phyloP scores from a whole-genome alignment of 164 flowering plant species.

The Echeveria elegans region DNA sequence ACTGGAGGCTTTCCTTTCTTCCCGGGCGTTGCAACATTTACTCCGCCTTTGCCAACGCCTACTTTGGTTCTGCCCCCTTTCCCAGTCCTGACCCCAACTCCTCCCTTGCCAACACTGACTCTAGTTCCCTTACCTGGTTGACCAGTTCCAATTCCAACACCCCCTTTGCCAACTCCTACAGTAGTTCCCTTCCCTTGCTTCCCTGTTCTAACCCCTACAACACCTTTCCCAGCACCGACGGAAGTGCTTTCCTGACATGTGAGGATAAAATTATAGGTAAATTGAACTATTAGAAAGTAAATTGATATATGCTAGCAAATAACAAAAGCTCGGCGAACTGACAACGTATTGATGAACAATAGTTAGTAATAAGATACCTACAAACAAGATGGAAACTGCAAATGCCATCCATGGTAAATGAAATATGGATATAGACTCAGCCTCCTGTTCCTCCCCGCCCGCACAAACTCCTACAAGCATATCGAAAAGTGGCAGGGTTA shows the following conservation, averaged over 20 bases:
- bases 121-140: slow-evolving; percentile 14
- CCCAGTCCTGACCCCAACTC: too few species aligned
- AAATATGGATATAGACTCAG: slow-evolving; percentile 56
- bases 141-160: slow-evolving; percentile 19
- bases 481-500: not conserved
- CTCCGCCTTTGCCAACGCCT: too few species aligned
- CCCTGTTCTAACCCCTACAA: slow-evolving; percentile 14
- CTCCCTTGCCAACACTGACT: slow-evolving; percentile 34
- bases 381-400: slow-evolving; percentile 82
- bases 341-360: slow-evolving; percentile 6
- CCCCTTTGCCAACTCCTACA: too few species aligned
- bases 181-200: slow-evolving; percentile 3
- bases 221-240: slow-evolving; percentile 22
- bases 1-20: slow-evolving; percentile 30
- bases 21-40: slow-evolving; percentile 26
- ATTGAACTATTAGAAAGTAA: too few species aligned
- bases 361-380: slow-evolving; percentile 80
- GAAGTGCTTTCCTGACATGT: slow-evolving; percentile 25
- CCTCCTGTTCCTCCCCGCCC: slow-evolving; percentile 94
- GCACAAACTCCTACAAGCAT: slow-evolving; percentile 77
- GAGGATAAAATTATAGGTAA: too few species aligned
- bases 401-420: slow-evolving; percentile 71
- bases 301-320: too few species aligned
- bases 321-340: not conserved
- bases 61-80: too few species aligned